Percentiles rank a stretch among this genome's conserved stretches.
phyloP scores from a whole-genome alignment of 495 filamentous ascomycete genomes.

The Penicillium salamii region DNA sequence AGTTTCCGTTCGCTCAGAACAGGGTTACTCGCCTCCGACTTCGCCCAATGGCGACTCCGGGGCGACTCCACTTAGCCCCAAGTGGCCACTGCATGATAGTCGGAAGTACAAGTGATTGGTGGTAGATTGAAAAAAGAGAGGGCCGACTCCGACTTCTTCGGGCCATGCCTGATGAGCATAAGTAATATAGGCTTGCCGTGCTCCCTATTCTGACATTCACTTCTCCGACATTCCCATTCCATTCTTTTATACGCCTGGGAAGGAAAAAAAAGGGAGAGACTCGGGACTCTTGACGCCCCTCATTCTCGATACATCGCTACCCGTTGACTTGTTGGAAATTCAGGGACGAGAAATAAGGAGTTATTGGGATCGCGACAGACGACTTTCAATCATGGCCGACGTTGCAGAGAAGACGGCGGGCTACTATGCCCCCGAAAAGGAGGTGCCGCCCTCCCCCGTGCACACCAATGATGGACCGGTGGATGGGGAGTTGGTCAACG shows the following conservation, averaged over 20 bases:
- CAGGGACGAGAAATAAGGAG: no score
- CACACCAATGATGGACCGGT: conserved; percentile 6
- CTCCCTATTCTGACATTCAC: background rate
- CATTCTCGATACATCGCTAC: no score
- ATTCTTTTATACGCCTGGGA: background rate
- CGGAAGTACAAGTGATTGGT: conserved; percentile 8
- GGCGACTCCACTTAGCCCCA: conserved; percentile 10
- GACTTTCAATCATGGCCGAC: conserved; percentile 12
- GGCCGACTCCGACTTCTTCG: conserved; percentile 9
- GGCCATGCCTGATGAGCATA: background rate
- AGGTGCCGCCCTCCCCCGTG: conserved; percentile 22
- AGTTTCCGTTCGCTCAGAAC: conserved; percentile 10
- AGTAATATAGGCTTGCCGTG: background rate
- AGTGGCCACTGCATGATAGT: conserved; percentile 13
- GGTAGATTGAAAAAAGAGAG: conserved; percentile 12
- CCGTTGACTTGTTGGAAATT: background rate
- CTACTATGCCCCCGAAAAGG: conserved; percentile 5
- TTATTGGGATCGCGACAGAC: background rate
- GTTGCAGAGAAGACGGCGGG: conserved; percentile 12
- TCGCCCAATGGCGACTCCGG: conserved; percentile 11
- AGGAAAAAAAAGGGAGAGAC: background rate
- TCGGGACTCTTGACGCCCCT: background rate
- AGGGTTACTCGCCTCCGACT: conserved; percentile 10
- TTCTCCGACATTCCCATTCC: background rate
- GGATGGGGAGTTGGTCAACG: conserved; percentile 43